Evolutionary conservation across 2,329 filamentous ascomycete genomes (phyloP).

Genomic region (Botrytis fragariae): DNA sequence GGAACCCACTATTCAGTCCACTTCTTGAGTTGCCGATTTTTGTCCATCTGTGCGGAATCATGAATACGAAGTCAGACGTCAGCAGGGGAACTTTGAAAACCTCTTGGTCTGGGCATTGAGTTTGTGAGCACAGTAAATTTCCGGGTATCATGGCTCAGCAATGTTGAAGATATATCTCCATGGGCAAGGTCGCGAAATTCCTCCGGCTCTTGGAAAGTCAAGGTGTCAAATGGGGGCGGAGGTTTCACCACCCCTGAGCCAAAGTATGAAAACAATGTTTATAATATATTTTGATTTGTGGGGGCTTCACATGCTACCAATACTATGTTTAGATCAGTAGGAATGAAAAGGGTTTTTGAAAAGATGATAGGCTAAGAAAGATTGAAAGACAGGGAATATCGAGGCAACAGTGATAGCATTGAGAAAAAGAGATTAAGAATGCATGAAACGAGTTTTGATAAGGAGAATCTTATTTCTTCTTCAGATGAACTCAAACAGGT

Average conservation of each 20-base stretch:
- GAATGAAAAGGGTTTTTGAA: neutral
- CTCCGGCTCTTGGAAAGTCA: slow-evolving; percentile 1
- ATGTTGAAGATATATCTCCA: neutral
- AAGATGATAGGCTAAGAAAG: neutral
- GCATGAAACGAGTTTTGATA: slow-evolving; percentile 14
- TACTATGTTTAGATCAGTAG: slow-evolving; percentile 14
- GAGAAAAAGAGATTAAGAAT: slow-evolving; percentile 17
- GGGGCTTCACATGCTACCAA: neutral
- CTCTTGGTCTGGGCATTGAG: neutral
- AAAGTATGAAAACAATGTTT: neutral
- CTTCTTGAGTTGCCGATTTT: neutral
- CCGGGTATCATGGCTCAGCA: neutral
- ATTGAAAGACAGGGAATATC: neutral
- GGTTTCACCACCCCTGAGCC: slow-evolving; percentile 12
- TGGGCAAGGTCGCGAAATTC: neutral
- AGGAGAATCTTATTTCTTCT: slow-evolving; percentile 14
- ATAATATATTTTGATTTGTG: slow-evolving; percentile 6
- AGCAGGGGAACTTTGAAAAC: neutral
- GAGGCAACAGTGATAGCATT: slow-evolving; percentile 4
- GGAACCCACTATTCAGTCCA: neutral
- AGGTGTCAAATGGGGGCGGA: neutral
- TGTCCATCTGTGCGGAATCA: slow-evolving; percentile 10
- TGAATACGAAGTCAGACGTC: slow-evolving; percentile 5
- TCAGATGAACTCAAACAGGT: slow-evolving; percentile 4
- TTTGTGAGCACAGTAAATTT: neutral